Conservation (phyloP, 2,329 filamentous ascomycete genomes). For the Trichoderma arundinaceum region DNA sequence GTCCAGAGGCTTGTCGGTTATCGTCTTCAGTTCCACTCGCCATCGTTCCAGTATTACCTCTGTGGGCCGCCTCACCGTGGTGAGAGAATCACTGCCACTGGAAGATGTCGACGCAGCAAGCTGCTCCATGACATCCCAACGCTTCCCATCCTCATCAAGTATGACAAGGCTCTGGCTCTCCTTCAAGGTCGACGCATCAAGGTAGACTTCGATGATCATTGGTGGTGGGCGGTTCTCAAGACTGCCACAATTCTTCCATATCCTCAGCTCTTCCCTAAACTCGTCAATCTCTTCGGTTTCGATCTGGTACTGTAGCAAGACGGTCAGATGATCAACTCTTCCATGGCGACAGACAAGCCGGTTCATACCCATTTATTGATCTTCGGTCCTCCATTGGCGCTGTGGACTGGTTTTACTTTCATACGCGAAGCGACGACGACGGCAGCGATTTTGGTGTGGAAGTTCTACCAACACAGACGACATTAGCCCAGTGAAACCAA, state of each 20-base stretch:
- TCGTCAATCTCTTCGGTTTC: slow-evolving; percentile 91
- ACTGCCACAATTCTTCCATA: slow-evolving; percentile 82
- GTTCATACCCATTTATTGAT: slow-evolving; percentile 84
- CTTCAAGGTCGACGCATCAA: slow-evolving; percentile 79
- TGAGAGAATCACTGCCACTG: slow-evolving; percentile 53
- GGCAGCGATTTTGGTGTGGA: slow-evolving; percentile 85
- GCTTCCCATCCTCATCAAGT: slow-evolving; percentile 85
- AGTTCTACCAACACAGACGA: slow-evolving; percentile 67
- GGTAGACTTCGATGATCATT: slow-evolving; percentile 86
- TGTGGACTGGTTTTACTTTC: slow-evolving; percentile 62
- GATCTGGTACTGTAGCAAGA: slow-evolving; percentile 78
- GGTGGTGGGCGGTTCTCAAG: slow-evolving; percentile 79
- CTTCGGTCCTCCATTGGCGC: slow-evolving; percentile 56
- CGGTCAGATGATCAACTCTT: slow-evolving; percentile 4
- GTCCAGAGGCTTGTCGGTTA: slow-evolving; percentile 55
- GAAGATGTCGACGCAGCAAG: slow-evolving; percentile 67
- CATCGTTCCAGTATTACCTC: slow-evolving; percentile 91
- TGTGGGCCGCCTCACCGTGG: slow-evolving; percentile 56
- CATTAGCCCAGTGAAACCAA: background rate
- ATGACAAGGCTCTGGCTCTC: slow-evolving; percentile 87
- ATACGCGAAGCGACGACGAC: slow-evolving; percentile 83
- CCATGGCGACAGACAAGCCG: background rate
- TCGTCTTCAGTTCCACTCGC: slow-evolving; percentile 76
- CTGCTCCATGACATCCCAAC: slow-evolving; percentile 89
- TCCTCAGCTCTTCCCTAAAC: slow-evolving; percentile 77